Evolutionary conservation across 2,329 filamentous ascomycete species (phyloP).

Genomic region (Phialophora macrospora): DNA sequence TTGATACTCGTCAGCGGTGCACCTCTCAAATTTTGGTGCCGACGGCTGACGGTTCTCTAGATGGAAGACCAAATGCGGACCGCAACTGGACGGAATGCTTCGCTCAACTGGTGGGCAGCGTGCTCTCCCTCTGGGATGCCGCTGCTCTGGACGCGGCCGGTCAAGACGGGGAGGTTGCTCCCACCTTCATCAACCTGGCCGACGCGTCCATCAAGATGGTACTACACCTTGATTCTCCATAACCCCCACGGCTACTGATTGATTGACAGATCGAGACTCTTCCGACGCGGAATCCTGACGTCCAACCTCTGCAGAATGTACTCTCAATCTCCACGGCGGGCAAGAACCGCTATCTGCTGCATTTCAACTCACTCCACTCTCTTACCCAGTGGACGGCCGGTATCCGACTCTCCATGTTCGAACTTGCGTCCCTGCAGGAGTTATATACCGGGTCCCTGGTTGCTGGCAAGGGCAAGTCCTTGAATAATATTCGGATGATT

Average conservation of each 20-base stretch:
- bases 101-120: constrained; percentile 92
- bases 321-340: constrained; percentile 94
- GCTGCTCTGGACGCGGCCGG: constrained; percentile 86
- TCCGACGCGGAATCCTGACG: constrained; percentile 75
- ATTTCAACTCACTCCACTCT: constrained; percentile 94
- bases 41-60: constrained; percentile 52
- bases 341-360: constrained; percentile 90
- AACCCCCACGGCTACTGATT: constrained; percentile 28
- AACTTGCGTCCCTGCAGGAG: constrained; percentile 90
- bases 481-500: constrained; percentile 90
- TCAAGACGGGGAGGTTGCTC: constrained; percentile 80
- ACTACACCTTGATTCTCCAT: constrained; percentile 40
- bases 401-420: constrained; percentile 91
- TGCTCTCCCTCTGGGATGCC: constrained; percentile 94
- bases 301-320: constrained; percentile 88
- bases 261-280: constrained; percentile 77
- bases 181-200: constrained; percentile 94
- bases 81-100: constrained; percentile 96
- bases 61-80: constrained; percentile 83
- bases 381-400: constrained; percentile 94
- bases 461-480: constrained; percentile 83
- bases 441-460: constrained; percentile 96
- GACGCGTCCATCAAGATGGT: constrained; percentile 99
- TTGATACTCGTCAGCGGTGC: constrained; percentile 76
- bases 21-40: background rate